Base-by-base conservation (phyloP, 441 rosid genomes). In the Mallotus japonicus region DNA sequence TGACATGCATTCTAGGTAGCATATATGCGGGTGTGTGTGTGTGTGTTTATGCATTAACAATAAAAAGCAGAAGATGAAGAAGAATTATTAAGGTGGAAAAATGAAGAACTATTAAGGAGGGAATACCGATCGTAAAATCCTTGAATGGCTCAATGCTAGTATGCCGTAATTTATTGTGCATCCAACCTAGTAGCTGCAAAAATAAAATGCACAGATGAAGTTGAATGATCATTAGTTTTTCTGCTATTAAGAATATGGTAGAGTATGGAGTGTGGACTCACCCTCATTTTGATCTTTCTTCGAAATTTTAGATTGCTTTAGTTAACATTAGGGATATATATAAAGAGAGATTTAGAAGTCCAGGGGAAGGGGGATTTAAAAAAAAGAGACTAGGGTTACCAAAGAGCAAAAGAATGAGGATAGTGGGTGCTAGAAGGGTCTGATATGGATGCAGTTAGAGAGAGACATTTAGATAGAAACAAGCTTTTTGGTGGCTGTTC, bases 121-220 rank as follows among this genome's bases (percentile, higher is more conserved):
- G 69, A 78, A 77, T 92, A 92, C 98, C 98, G 51, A 76, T 81
- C 20, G 82, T 73, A 57, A 87, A 80, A 80, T 88, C 95, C 79
- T 86, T 90, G 82, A 83, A 65, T 65, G 86, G 83, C 77, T 87
- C 92, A 17, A 71, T 75, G 83, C 81, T 81, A 73, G 76, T 83
- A 69, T 82, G 85, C 76, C 80, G 79, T 70, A 82, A 73, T 84
- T 84, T 86, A 62, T 81, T 84, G 81, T 85, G 89, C 93, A 89
- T 85, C 98, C 96, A 92, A 69, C 88, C 90, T 79, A 85, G 84
- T 78, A 92, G 75, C 97, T 90, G 98, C 89, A 76, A 81, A 81
- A 81, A 79, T 71, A 69, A 77, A 69, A 75, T 73, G 28, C 76
- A 74, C 69, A 70, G 79, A 80, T 68, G 83, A 76, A 77, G 46